Percentiles rank a stretch among this genome's conserved stretches.
These are phyloP conservation scores for Kokia cookei DNA, from an alignment of 441 rosid species.

Conservation along the genomic window DNA sequence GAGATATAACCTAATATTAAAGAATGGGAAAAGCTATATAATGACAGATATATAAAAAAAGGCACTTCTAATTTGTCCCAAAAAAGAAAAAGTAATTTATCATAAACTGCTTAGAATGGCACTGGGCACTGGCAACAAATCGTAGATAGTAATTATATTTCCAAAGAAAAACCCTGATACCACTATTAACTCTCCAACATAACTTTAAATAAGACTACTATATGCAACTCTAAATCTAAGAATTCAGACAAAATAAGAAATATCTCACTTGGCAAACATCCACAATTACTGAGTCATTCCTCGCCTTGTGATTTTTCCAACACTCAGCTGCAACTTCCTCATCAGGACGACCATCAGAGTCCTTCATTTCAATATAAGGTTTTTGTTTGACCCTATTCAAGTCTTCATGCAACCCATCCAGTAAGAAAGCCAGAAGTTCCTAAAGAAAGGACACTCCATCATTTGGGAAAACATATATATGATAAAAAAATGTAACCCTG, in stretches of 20 bases:
- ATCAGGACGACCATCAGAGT: constrained; percentile 54
- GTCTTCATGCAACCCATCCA: constrained; percentile 77
- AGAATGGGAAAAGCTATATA: background rate
- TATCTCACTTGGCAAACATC: constrained; percentile 59
- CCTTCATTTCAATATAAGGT: constrained; percentile 63
- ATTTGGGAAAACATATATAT: background rate
- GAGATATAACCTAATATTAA: background rate
- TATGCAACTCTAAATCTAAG: background rate
- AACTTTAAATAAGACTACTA: background rate
- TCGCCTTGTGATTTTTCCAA: constrained; percentile 61
- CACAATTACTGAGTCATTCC: constrained; percentile 67
- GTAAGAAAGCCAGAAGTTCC: constrained; percentile 67
- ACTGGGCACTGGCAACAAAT: background rate
- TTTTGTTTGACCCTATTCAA: constrained; percentile 59
- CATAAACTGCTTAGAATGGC: background rate
- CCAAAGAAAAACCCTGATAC: background rate
- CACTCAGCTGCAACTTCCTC: constrained; percentile 57
- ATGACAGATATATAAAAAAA: background rate
- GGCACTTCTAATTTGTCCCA: background rate
- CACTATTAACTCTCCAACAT: background rate
- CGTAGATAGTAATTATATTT: background rate
- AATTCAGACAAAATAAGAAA: constrained; percentile 4
- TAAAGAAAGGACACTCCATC: constrained; percentile 6
- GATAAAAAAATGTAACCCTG: background rate
- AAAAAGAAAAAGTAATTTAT: background rate